A percentile compares a stretch with the other conserved stretches of the same genome.
phyloP scores from a whole-genome alignment of 768 basidiomycete species.

The Serendipita sp. region DNA sequence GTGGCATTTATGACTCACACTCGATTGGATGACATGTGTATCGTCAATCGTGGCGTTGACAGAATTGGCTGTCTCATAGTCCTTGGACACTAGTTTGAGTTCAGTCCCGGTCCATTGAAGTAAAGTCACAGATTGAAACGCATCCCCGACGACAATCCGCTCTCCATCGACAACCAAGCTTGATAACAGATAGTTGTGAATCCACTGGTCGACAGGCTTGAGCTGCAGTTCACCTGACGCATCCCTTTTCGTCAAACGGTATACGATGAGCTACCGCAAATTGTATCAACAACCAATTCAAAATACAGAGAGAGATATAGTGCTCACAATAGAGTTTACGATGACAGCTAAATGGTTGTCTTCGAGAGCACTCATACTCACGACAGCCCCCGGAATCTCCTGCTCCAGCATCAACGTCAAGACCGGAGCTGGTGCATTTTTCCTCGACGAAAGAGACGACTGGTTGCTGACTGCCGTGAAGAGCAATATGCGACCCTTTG shows the following conservation, averaged over 20 bases:
- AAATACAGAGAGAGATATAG: neutral
- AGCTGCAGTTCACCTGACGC: constrained; percentile 23
- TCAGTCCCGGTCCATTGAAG: constrained; percentile 34
- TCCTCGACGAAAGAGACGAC: constrained; percentile 5
- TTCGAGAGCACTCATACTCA: constrained; percentile 41
- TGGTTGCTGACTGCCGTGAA: constrained; percentile 20
- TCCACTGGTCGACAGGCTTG: constrained; percentile 42
- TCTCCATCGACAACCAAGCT: constrained; percentile 39
- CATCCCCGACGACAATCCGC: constrained; percentile 61
- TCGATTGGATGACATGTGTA: constrained; percentile 50
- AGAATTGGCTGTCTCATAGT: constrained; percentile 33
- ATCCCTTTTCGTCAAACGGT: constrained; percentile 27
- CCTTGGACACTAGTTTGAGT: constrained; percentile 44
- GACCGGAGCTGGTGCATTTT: constrained; percentile 15
- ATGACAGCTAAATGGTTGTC: constrained; percentile 38
- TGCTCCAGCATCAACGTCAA: constrained; percentile 22
- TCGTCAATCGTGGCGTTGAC: constrained; percentile 26
- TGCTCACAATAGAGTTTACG: constrained; percentile 58
- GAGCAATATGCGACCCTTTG: constrained; percentile 45
- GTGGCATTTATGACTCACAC: constrained; percentile 49
- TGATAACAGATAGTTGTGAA: constrained; percentile 68
- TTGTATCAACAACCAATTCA: neutral
- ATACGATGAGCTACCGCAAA: constrained; percentile 16
- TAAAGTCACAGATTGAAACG: constrained; percentile 62
- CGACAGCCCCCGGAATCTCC: constrained; percentile 41